A percentile compares a stretch with the other conserved stretches of the same genome.
Evolutionary conservation across 2,329 filamentous ascomycete genomes (phyloP).

Genomic region (Diatrype stigma): DNA sequence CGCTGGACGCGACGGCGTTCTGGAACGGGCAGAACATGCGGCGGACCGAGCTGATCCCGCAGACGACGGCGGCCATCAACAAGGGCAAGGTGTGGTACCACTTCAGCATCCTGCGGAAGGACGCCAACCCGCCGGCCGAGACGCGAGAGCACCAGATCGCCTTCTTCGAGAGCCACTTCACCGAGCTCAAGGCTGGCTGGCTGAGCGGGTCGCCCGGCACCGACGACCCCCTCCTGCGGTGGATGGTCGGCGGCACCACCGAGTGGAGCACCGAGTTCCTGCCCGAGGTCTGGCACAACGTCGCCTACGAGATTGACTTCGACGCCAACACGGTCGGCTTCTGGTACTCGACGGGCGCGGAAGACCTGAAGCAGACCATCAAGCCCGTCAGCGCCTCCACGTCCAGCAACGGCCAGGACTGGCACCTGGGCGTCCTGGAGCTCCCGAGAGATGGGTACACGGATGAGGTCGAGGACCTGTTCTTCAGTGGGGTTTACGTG

Average conservation of each 20-base stretch:
- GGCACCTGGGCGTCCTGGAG: slow-evolving; percentile 68
- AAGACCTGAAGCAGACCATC: slow-evolving; percentile 53
- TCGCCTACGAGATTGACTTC: slow-evolving; percentile 72
- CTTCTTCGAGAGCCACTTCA: slow-evolving; percentile 68
- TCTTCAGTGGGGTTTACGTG: slow-evolving; percentile 68
- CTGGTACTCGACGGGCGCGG: slow-evolving; percentile 64
- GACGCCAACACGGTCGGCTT: slow-evolving; percentile 56
- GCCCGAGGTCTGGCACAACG: slow-evolving; percentile 67
- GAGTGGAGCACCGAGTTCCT: slow-evolving; percentile 61
- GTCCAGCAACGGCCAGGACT: slow-evolving; percentile 64
- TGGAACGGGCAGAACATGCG: slow-evolving; percentile 73
- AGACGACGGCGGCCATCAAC: slow-evolving; percentile 62
- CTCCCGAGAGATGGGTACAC: slow-evolving; percentile 54
- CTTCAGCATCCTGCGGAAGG: slow-evolving; percentile 60
- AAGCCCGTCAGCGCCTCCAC: slow-evolving; percentile 56
- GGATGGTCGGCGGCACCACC: slow-evolving; percentile 56
- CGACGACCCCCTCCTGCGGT: slow-evolving; percentile 54
- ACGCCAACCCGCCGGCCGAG: slow-evolving; percentile 55
- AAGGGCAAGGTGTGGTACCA: slow-evolving; percentile 67
- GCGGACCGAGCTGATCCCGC: slow-evolving; percentile 69
- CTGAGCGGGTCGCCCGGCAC: slow-evolving; percentile 42
- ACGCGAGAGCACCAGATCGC: slow-evolving; percentile 63
- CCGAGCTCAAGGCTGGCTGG: slow-evolving; percentile 68
- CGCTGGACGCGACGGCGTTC: slow-evolving; percentile 58
- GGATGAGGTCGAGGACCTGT: slow-evolving; percentile 60